Evolutionary conservation across 768 basidiomycete species (phyloP).

Genomic region (Mycena venus): DNA sequence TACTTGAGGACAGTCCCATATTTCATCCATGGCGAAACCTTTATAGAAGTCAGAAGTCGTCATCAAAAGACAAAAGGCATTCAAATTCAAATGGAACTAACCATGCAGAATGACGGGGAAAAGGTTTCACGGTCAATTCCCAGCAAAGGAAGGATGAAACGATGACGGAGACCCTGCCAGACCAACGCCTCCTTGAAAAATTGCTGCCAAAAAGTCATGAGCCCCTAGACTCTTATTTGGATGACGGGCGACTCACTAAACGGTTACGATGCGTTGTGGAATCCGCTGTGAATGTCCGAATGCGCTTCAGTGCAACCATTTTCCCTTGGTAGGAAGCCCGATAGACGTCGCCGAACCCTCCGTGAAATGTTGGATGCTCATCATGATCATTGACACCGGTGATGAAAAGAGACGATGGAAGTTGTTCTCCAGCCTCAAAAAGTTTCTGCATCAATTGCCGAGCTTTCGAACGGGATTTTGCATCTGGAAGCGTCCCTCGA

Average conservation of each 20-base stretch:
- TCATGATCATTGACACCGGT: slow-evolving; percentile 14
- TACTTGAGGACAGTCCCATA: slow-evolving; percentile 39
- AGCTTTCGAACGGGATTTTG: background rate
- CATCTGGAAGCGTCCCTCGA: background rate
- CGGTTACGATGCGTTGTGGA: background rate
- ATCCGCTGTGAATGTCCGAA: background rate
- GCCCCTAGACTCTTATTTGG: background rate
- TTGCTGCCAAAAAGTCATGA: slow-evolving; percentile 25
- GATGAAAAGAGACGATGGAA: slow-evolving; percentile 32
- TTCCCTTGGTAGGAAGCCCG: slow-evolving; percentile 14
- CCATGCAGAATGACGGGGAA: slow-evolving; percentile 38
- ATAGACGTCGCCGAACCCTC: slow-evolving; percentile 29
- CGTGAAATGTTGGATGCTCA: slow-evolving; percentile 24
- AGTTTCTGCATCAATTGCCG: slow-evolving; percentile 23
- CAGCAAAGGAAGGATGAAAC: slow-evolving; percentile 43
- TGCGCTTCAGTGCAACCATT: background rate
- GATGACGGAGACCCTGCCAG: slow-evolving; percentile 44
- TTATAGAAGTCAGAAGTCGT: no score
- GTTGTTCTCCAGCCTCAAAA: slow-evolving; percentile 11
- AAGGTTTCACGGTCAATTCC: slow-evolving; percentile 43
- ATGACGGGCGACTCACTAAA: background rate
- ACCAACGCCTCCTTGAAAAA: slow-evolving; percentile 43
- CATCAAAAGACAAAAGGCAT: no score
- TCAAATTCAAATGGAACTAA: no score
- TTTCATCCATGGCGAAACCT: slow-evolving; percentile 46